phyloP scores from a whole-genome alignment of 2,329 filamentous ascomycete species.

The Aurifilum marmelostoma region DNA sequence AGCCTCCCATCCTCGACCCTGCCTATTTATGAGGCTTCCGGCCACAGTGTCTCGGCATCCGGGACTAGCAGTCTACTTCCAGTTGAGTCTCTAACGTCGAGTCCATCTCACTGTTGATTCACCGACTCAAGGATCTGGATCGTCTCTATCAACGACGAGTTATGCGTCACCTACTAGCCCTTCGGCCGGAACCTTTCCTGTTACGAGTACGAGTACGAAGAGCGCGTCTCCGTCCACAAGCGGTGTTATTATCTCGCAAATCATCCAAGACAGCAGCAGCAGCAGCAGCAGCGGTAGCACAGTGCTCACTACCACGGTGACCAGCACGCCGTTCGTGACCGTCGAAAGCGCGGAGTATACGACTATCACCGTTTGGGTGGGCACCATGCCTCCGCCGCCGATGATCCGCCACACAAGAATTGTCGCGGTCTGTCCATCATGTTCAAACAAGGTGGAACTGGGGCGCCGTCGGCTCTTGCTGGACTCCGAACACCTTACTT shows the following conservation, averaged over 20 bases:
- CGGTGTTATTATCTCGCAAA: background rate
- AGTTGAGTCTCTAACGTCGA: background rate
- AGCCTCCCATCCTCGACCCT: background rate
- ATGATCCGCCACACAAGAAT: background rate
- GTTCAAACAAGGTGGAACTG: background rate
- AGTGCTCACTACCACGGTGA: too few species aligned
- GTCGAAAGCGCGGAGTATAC: conserved; percentile 6
- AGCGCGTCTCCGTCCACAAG: background rate
- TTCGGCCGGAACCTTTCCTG: background rate
- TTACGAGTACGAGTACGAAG: background rate
- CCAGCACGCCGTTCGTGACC: background rate
- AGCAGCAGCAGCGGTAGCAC: background rate
- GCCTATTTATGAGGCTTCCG: background rate
- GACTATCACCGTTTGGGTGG: conserved; percentile 6
- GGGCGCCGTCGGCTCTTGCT: conserved; percentile 5
- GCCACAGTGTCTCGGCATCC: background rate
- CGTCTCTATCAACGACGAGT: background rate
- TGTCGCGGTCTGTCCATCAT: conserved; percentile 1
- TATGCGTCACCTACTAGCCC: background rate
- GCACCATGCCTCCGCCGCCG: background rate
- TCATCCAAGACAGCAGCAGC: background rate
- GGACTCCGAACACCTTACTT: conserved; percentile 3
- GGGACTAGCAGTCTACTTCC: background rate
- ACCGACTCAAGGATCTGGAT: background rate
- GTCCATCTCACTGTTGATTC: background rate